Evolutionary conservation across 805 yeast species (phyloP).

Genomic region (Suhomyces sp.): DNA sequence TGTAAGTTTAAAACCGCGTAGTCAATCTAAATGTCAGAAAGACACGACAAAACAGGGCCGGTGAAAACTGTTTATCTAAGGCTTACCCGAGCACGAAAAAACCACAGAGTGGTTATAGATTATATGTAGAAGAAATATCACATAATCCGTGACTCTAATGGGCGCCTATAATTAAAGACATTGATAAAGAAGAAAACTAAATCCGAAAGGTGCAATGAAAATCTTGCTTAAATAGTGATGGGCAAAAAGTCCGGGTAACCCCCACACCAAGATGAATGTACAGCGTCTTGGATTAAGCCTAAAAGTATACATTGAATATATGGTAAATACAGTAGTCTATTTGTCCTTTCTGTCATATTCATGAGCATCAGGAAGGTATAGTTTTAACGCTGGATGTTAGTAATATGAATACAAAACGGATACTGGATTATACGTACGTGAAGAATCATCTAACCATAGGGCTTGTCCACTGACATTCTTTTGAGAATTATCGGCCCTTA

Average conservation of each 20-base stretch:
- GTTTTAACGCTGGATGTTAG: constrained; percentile 37
- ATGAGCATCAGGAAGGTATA: constrained; percentile 54
- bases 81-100: constrained; percentile 91
- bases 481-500: constrained; percentile 55
- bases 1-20: constrained; percentile 80
- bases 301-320: neutral
- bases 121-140: constrained; percentile 46
- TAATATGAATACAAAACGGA: constrained; percentile 1
- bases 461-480: constrained; percentile 52
- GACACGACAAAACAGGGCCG: constrained; percentile 58
- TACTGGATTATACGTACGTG: constrained; percentile 22
- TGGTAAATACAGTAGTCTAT: neutral
- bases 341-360: constrained; percentile 49
- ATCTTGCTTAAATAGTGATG: constrained; percentile 5
- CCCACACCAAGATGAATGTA: neutral
- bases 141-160: constrained; percentile 70
- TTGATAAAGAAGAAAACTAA: constrained; percentile 33
- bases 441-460: constrained; percentile 59
- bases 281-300: neutral
- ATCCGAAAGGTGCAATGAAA: constrained; percentile 1
- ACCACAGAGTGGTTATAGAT: constrained; percentile 42
- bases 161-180: constrained; percentile 67
- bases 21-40: constrained; percentile 40
- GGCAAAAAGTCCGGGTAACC: constrained; percentile 9
- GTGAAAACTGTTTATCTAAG: constrained; percentile 64